phyloP scores from a whole-genome alignment of 495 filamentous ascomycete species.

The Melanomma pulvis-pyrius region DNA sequence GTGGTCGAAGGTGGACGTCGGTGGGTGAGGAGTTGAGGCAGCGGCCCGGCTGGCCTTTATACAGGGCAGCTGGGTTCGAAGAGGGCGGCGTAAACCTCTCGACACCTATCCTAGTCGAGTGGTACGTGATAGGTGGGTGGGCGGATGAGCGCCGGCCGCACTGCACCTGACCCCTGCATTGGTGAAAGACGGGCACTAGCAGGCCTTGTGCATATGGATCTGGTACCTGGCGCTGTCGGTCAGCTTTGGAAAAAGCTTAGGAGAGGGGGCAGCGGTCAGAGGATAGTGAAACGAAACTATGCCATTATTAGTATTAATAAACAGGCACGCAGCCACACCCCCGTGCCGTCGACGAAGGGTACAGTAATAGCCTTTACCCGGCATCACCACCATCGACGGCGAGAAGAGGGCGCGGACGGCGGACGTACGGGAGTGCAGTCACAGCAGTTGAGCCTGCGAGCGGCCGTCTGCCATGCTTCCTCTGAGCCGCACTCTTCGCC shows the following conservation, averaged over 20 bases:
- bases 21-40: not conserved
- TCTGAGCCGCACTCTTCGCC: not conserved
- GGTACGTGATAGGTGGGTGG: not conserved
- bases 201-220: constrained; percentile 11
- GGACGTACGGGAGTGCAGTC: not conserved
- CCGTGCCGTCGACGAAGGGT: constrained; percentile 4
- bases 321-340: not conserved
- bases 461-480: not conserved
- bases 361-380: constrained; percentile 12
- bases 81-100: not conserved
- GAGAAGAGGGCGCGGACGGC: not conserved
- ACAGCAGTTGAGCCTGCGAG: not conserved
- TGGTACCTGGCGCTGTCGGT: constrained; percentile 29
- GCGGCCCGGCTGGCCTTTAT: not conserved
- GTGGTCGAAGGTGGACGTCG: constrained; percentile 9
- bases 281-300: constrained; percentile 32
- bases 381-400: not conserved
- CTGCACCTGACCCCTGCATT: constrained; percentile 14
- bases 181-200: constrained; percentile 27
- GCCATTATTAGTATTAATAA: constrained; percentile 13
- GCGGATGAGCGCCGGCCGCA: constrained; percentile 8
- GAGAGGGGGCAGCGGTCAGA: constrained; percentile 20
- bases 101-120: not conserved
- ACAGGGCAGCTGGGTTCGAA: not conserved
- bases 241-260: constrained; percentile 20